Base-by-base conservation (phyloP, 768 basidiomycete species). In the Arthromyces matolae region DNA sequence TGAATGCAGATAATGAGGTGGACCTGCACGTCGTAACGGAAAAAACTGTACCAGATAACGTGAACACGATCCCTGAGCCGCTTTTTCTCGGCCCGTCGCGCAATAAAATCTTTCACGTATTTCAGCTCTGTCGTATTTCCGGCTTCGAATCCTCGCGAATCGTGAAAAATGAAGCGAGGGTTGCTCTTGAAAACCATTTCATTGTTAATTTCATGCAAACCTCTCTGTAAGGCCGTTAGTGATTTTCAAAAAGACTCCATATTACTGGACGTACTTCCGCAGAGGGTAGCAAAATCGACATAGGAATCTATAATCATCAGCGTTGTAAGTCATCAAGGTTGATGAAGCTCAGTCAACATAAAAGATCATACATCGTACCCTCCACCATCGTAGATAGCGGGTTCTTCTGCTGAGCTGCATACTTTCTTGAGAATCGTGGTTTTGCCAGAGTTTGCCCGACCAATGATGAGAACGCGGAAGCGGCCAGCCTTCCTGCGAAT, bases 401-500 rank as follows among this genome's bases (percentile, higher is more conserved):
- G 68, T 3, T 64, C 58, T 8, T 70, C 65, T 1, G 50, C 60
- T 5, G 66, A 62, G 44, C 65, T 61, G 53, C 70, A 71, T 7
- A 74, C 61, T 39, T 60, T 63, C 53, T 70, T 60, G 14, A 71
- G 57, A 18, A 73, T 56, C 0, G 72, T 73, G 0, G 70, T 73
- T 51, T 73, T 73, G 0, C 71, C 71, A 1, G 69, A 62, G 42
- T 71, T 71, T 2, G 68, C 65, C 42, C 65, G 61, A 4, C 72
- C 72, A n/a, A 73, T 68, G 13, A 71, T 54, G 38, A 73, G 67
- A 23, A 72, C 61, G 3, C 72, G 64, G 36, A 73, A 72, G 33
- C 56, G 64, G 38, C 43, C 29, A 47, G 52, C 63, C 46, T 59
- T 61, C 5, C 45, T 49, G 19, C 60, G 60, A 14, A 56, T 41